phyloP scores from a whole-genome alignment of 139 green algal species.

The Eudorina sp. region DNA sequence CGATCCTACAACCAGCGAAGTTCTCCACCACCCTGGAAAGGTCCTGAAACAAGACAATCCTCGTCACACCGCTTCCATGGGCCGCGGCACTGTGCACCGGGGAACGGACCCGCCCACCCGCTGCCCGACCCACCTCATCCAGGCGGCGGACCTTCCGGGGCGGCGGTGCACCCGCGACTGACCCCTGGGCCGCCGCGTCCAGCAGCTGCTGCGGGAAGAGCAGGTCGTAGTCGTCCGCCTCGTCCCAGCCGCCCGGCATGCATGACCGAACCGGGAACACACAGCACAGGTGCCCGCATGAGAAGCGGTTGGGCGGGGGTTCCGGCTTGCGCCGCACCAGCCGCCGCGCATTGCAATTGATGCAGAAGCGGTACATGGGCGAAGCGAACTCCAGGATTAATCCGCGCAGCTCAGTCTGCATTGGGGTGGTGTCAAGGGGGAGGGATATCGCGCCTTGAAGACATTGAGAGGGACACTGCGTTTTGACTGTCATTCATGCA shows the following conservation, averaged over 20 bases:
- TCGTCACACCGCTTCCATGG: no score
- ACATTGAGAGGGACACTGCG: no score
- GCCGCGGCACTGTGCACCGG: no score
- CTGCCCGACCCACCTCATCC: neutral
- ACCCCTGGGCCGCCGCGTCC: neutral
- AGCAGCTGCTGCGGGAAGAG: constrained; percentile 13
- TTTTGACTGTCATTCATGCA: no score
- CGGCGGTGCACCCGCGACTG: neutral
- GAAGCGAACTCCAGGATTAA: neutral
- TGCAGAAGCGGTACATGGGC: constrained; percentile 1
- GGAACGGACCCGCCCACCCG: no score
- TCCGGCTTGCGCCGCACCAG: constrained; percentile 1
- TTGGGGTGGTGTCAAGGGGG: neutral
- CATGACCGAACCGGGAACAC: constrained; percentile 28
- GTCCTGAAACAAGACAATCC: no score
- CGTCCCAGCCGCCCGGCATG: constrained; percentile 32
- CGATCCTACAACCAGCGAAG: no score
- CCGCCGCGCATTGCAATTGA: neutral
- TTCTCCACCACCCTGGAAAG: no score
- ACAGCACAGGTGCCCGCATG: constrained; percentile 28
- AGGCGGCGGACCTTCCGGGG: neutral
- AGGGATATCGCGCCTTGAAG: neutral
- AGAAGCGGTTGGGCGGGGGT: constrained; percentile 28
- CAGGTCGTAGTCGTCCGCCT: neutral
- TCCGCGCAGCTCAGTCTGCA: neutral